Conservation (phyloP, 2,329 filamentous ascomycete genomes). For the Juglanconis sp. region DNA sequence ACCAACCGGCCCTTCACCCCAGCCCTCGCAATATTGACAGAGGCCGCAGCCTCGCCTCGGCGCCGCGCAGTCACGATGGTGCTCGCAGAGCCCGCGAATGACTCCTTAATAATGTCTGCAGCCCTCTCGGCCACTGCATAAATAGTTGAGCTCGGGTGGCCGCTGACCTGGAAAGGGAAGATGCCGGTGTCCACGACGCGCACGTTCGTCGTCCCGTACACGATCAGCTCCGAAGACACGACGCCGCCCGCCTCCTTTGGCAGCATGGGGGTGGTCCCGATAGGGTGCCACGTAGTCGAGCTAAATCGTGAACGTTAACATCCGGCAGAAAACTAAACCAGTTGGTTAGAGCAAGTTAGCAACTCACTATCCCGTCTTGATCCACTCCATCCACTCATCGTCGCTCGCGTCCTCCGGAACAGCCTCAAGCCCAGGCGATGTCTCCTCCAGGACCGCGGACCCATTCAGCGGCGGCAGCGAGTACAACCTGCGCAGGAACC, state of each 20-base stretch:
- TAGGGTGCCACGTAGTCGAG: neutral
- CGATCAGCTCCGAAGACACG: neutral
- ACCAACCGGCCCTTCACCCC: neutral
- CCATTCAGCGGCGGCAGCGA: neutral
- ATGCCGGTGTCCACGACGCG: neutral
- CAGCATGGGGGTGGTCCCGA: neutral
- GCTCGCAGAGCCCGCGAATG: neutral
- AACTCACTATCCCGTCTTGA: neutral
- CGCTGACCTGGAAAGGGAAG: neutral
- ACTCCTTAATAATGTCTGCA: neutral
- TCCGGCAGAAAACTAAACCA: neutral
- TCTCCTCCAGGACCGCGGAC: neutral
- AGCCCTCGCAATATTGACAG: neutral
- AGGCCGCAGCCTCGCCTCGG: neutral
- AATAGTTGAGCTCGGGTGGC: neutral
- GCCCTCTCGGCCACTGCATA: neutral
- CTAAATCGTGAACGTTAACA: neutral
- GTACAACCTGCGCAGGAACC: neutral
- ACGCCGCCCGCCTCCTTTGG: neutral
- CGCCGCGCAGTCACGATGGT: neutral
- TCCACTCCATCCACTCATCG: neutral
- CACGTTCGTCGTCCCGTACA: neutral
- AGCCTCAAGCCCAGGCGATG: neutral
- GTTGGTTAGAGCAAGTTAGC: neutral
- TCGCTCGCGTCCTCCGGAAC: conserved; percentile 3